Conservation (phyloP, 2,329 filamentous ascomycete genomes). For the Verticillium nonalfalfae region DNA sequence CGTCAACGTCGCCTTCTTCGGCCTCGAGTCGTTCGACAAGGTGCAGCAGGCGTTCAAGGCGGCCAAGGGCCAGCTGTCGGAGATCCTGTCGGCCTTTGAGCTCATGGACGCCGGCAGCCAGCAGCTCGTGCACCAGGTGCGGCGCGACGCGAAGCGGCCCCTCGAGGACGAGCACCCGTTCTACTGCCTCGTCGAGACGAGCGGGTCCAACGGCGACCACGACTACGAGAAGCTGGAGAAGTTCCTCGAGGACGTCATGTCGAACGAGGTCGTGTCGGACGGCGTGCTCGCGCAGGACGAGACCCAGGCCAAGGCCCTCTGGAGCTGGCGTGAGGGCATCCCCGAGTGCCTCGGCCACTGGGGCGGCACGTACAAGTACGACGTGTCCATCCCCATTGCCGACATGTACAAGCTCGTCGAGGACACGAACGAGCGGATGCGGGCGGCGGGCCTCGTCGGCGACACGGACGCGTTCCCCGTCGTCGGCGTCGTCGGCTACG, state of each 20-base stretch:
- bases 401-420: slow-evolving; percentile 88
- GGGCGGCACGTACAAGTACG: slow-evolving; percentile 97
- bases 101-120: slow-evolving; percentile 89
- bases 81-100: slow-evolving; percentile 96
- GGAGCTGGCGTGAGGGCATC: slow-evolving; percentile 91
- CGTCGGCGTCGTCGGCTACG: slow-evolving; percentile 88
- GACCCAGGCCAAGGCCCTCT: slow-evolving; percentile 78
- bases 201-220: slow-evolving; percentile 88
- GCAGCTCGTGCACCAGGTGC: slow-evolving; percentile 66
- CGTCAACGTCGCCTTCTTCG: slow-evolving; percentile 92
- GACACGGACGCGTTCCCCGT: slow-evolving; percentile 72
- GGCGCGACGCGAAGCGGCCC: slow-evolving; percentile 64
- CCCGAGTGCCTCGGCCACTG: slow-evolving; percentile 83
- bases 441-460: slow-evolving; percentile 68
- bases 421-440: slow-evolving; percentile 69
- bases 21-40: slow-evolving; percentile 83
- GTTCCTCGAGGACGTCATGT: slow-evolving; percentile 91
- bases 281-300: slow-evolving; percentile 91
- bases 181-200: slow-evolving; percentile 95
- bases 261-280: slow-evolving; percentile 77
- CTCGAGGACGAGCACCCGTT: slow-evolving; percentile 83
- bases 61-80: slow-evolving; percentile 83
- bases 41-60: slow-evolving; percentile 80
- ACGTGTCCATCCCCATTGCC: slow-evolving; percentile 84
- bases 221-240: slow-evolving; percentile 85